phyloP scores from a whole-genome alignment of 208 protist species.

The Trypanosomatidae sp. region DNA sequence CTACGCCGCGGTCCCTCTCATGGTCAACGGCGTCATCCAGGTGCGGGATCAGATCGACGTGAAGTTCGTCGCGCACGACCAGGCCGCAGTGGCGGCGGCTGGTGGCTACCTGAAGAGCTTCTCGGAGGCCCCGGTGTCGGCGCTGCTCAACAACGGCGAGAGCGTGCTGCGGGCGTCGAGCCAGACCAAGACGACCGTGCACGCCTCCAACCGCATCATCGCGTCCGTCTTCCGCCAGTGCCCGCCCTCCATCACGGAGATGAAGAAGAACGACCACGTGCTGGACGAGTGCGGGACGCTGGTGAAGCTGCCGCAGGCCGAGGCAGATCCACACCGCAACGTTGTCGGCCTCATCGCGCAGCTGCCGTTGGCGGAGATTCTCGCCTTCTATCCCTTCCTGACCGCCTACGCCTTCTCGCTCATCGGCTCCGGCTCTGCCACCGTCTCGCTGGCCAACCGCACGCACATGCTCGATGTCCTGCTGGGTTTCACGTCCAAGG shows the following conservation, averaged over 20 bases:
- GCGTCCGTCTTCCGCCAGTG: constrained; percentile 59
- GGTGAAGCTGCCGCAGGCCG: constrained; percentile 11
- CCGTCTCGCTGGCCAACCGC: constrained; percentile 63
- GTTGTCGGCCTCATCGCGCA: constrained; percentile 56
- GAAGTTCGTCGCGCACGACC: constrained; percentile 73
- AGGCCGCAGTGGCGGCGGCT: constrained; percentile 56
- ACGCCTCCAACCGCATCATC: constrained; percentile 73
- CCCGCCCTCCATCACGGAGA: constrained; percentile 45
- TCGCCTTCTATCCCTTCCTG: constrained; percentile 87
- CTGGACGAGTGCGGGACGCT: constrained; percentile 47
- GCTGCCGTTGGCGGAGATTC: constrained; percentile 75
- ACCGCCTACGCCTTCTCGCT: constrained; percentile 71
- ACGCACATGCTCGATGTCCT: constrained; percentile 75
- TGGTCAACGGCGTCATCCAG: constrained; percentile 67
- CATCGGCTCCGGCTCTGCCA: constrained; percentile 69
- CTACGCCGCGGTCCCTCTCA: constrained; percentile 80
- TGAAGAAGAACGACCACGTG: constrained; percentile 54
- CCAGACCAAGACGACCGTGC: constrained; percentile 76
- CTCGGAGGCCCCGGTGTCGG: constrained; percentile 41
- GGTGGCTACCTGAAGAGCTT: constrained; percentile 86
- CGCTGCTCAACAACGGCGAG: constrained; percentile 74
- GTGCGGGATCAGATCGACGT: constrained; percentile 67
- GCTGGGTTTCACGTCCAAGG: constrained; percentile 54
- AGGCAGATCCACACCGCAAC: constrained; percentile 42
- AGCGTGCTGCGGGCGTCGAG: constrained; percentile 46